These are phyloP conservation scores for Papiliotrema terrestris DNA, from an alignment of 1,284 basidiomycete species.

Conservation along the genomic window DNA sequence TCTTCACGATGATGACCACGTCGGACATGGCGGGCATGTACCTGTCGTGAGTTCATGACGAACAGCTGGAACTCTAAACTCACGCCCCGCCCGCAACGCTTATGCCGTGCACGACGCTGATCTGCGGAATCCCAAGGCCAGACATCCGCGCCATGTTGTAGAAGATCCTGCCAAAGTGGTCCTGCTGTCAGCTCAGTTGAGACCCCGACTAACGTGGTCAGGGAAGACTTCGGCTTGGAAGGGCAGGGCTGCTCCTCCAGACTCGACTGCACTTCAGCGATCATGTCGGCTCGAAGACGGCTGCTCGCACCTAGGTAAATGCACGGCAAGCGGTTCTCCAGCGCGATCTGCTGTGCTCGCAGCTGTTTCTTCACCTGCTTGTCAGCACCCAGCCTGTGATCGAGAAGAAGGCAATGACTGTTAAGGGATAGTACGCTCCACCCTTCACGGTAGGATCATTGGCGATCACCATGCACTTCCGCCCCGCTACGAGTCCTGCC, in stretches of 20 bases:
- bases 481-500: constrained; percentile 59
- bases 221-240: constrained; percentile 77
- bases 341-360: constrained; percentile 86
- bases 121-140: constrained; percentile 82
- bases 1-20: constrained; percentile 85
- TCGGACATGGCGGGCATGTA: constrained; percentile 97
- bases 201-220: constrained; percentile 50
- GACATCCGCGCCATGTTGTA: constrained; percentile 92
- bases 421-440: constrained; percentile 88
- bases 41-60: constrained; percentile 35
- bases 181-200: constrained; percentile 57
- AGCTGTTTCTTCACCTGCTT: constrained; percentile 87
- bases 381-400: background rate
- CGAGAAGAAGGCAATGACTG: constrained; percentile 52
- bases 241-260: constrained; percentile 87
- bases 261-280: constrained; percentile 63
- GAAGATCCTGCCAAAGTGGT: constrained; percentile 94
- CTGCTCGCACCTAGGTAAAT: constrained; percentile 74
- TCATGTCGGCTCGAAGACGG: background rate
- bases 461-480: constrained; percentile 82
- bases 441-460: constrained; percentile 95
- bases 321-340: constrained; percentile 84
- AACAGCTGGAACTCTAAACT: constrained; percentile 9
- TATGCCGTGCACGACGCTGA: constrained; percentile 90
- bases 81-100: constrained; percentile 66